phyloP scores from a whole-genome alignment of 2,329 filamentous ascomycete genomes.

The Ramularia collo-cygni region DNA sequence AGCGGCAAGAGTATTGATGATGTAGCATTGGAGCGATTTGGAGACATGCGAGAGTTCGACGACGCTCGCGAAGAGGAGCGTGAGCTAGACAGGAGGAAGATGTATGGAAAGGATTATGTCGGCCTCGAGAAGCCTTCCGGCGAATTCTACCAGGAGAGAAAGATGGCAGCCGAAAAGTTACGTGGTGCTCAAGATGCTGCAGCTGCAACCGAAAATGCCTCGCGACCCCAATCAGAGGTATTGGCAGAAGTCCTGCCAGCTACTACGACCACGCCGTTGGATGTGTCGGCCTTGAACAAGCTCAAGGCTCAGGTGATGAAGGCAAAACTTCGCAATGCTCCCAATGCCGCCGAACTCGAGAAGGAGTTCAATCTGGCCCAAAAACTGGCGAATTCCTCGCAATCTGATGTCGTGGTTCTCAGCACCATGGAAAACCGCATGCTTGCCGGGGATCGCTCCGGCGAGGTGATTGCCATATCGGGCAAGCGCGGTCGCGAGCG shows the following conservation, averaged over 20 bases:
- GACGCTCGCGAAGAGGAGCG: conserved; percentile 86
- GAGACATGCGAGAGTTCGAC: conserved; percentile 76
- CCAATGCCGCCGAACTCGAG: conserved; percentile 71
- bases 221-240: conserved; percentile 45
- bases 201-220: conserved; percentile 23
- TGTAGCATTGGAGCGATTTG: conserved; percentile 74
- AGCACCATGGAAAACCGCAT: conserved; percentile 85
- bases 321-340: conserved; percentile 73
- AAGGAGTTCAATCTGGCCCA: conserved; percentile 74
- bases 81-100: conserved; percentile 75
- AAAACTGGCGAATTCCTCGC: conserved; percentile 48
- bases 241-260: conserved; percentile 51
- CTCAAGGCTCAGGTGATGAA: conserved; percentile 95
- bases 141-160: conserved; percentile 74
- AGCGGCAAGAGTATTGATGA: conserved; percentile 68
- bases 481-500: conserved; percentile 79
- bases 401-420: conserved; percentile 68
- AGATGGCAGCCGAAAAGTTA: conserved; percentile 50
- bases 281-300: conserved; percentile 77
- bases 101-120: conserved; percentile 79
- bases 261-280: conserved; percentile 49
- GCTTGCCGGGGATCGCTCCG: conserved; percentile 66
- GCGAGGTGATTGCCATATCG: conserved; percentile 70
- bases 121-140: conserved; percentile 82
- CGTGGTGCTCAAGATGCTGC: conserved; percentile 27